A percentile compares a stretch with the other conserved stretches of the same genome.
Evolutionary conservation across 2,329 filamentous ascomycete species (phyloP).

Genomic region (Sporothrix brasiliensis): DNA sequence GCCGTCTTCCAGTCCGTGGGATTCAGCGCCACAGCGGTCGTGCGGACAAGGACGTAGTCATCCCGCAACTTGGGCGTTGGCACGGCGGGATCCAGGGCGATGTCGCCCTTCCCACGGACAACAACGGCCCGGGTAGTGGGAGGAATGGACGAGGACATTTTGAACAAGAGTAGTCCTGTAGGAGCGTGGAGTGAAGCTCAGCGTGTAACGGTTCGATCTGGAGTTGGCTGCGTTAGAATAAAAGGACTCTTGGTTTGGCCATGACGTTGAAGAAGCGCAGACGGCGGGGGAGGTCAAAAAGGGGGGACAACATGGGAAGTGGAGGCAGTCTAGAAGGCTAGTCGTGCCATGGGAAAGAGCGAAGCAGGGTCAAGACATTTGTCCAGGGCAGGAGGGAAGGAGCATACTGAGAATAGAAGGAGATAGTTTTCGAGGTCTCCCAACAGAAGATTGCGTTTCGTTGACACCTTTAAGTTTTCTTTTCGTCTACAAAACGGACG

Average conservation of each 20-base stretch:
- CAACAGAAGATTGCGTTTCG: conserved; percentile 11
- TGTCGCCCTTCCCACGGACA: conserved; percentile 35
- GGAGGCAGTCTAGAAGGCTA: background rate
- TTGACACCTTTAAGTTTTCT: background rate
- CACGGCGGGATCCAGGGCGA: conserved; percentile 36
- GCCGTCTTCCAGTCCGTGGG: conserved; percentile 41
- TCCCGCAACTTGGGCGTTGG: conserved; percentile 38
- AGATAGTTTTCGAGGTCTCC: background rate
- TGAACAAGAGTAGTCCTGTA: background rate
- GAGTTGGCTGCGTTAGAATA: background rate
- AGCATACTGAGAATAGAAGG: background rate
- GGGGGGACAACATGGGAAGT: background rate
- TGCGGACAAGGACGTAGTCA: conserved; percentile 40
- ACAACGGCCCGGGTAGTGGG: conserved; percentile 38
- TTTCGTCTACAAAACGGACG: background rate
- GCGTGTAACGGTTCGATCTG: background rate
- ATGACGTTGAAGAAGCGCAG: background rate
- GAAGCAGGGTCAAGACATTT: background rate
- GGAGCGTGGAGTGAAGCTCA: background rate
- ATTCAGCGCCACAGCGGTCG: conserved; percentile 40
- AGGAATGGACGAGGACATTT: conserved; percentile 32
- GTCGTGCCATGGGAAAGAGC: background rate
- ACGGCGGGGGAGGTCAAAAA: conserved; percentile 2
- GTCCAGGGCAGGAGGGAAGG: background rate
- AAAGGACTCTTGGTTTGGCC: background rate